Conservation (phyloP, 805 yeast species). For the Lipomyces sp. region DNA sequence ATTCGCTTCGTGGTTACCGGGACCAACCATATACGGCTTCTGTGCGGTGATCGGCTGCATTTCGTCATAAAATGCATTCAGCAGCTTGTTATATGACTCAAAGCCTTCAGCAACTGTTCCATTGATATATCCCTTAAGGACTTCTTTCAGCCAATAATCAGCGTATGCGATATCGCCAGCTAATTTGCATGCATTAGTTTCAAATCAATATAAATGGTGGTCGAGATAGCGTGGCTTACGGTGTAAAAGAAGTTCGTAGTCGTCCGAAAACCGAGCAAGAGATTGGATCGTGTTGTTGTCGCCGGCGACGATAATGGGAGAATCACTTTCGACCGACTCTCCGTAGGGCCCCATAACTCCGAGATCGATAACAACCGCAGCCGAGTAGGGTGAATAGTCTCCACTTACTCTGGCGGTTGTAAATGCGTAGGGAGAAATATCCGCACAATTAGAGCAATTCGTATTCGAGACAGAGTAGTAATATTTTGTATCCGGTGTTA, state of each 20-base stretch:
- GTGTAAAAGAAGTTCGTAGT: slow-evolving; percentile 18
- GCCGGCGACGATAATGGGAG: slow-evolving; percentile 3
- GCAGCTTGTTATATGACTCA: slow-evolving; percentile 10
- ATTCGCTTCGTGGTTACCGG: slow-evolving; percentile 30
- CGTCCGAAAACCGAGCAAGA: slow-evolving; percentile 18
- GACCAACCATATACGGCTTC: slow-evolving; percentile 29
- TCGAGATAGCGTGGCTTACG: slow-evolving; percentile 21
- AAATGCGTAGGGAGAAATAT: slow-evolving; percentile 18
- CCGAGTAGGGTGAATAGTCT: slow-evolving; percentile 23
- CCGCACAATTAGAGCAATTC: slow-evolving; percentile 22
- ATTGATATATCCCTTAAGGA: slow-evolving; percentile 10
- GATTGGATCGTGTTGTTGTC: slow-evolving; percentile 26
- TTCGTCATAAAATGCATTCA: slow-evolving; percentile 29
- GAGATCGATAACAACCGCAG: slow-evolving; percentile 27
- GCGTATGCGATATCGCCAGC: slow-evolving; percentile 38
- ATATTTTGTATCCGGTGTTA: slow-evolving; percentile 33
- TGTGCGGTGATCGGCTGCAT: slow-evolving; percentile 19
- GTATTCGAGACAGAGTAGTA: slow-evolving; percentile 32
- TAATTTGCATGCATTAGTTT: neutral
- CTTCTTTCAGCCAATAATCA: slow-evolving; percentile 35
- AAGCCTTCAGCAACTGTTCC: slow-evolving; percentile 15
- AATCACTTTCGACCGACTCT: slow-evolving; percentile 13
- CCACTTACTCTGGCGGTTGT: slow-evolving; percentile 26
- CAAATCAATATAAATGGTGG: neutral
- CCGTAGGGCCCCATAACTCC: slow-evolving; percentile 27